phyloP scores from a whole-genome alignment of 2,329 filamentous ascomycete genomes.

The Drechslerella stenobrocha region DNA sequence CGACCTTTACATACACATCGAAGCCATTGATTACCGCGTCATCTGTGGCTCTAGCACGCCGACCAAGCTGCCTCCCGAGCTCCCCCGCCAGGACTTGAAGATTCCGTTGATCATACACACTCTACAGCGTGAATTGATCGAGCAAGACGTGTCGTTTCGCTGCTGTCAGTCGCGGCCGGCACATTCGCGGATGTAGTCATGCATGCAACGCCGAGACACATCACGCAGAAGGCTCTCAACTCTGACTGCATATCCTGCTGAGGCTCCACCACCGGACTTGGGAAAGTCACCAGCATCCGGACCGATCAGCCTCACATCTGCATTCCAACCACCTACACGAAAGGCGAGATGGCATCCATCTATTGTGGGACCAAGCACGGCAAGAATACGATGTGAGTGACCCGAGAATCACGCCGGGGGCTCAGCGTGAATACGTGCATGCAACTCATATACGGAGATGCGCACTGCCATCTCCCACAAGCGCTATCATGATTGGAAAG shows the following conservation, averaged over 20 bases:
- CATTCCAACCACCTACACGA: slow-evolving; percentile 66
- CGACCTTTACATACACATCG: slow-evolving; percentile 61
- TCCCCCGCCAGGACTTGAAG: slow-evolving; percentile 59
- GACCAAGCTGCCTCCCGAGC: slow-evolving; percentile 58
- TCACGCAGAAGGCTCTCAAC: slow-evolving; percentile 64
- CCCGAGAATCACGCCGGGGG: slow-evolving; percentile 64
- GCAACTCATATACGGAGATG: slow-evolving; percentile 66
- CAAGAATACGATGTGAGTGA: slow-evolving; percentile 63
- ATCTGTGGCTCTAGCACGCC: slow-evolving; percentile 64
- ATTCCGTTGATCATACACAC: slow-evolving; percentile 64
- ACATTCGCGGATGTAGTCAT: slow-evolving; percentile 64
- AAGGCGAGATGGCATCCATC: slow-evolving; percentile 68
- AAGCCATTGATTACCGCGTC: slow-evolving; percentile 62
- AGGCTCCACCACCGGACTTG: slow-evolving; percentile 66
- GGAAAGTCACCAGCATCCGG: slow-evolving; percentile 63
- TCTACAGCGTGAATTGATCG: slow-evolving; percentile 60
- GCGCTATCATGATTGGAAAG: slow-evolving; percentile 66
- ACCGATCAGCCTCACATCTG: slow-evolving; percentile 64
- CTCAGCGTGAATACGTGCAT: slow-evolving; percentile 68
- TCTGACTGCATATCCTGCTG: slow-evolving; percentile 66
- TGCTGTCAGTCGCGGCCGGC: slow-evolving; percentile 60
- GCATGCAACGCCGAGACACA: slow-evolving; percentile 65
- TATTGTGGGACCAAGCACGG: slow-evolving; percentile 66
- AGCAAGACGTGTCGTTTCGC: slow-evolving; percentile 58
- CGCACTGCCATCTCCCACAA: slow-evolving; percentile 68